Percentiles rank a stretch among this genome's conserved stretches.
phyloP scores from a whole-genome alignment of 2,329 filamentous ascomycete species.

The Emergomyces africanus region DNA sequence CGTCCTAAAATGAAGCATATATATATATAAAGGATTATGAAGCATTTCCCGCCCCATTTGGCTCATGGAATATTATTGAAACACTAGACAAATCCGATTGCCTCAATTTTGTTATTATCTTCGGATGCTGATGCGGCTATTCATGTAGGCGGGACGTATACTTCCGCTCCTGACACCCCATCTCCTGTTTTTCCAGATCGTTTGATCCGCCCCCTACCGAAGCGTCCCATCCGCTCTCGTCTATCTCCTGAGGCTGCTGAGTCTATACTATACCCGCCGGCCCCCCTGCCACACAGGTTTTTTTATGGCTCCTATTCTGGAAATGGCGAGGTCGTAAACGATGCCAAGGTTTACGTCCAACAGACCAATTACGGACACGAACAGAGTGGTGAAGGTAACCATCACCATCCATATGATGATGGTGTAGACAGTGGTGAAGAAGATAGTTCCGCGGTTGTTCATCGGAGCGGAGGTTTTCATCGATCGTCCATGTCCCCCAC shows the following conservation, averaged over 20 bases:
- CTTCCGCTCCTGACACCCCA: constrained; percentile 51
- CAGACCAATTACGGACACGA: constrained; percentile 31
- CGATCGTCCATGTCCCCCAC: constrained; percentile 24
- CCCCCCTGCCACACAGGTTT: constrained; percentile 60
- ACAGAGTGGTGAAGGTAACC: constrained; percentile 24
- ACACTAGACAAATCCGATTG: background rate
- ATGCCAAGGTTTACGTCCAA: constrained; percentile 34
- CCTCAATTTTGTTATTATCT: constrained; percentile 16
- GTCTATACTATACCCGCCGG: constrained; percentile 68
- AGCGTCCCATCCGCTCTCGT: constrained; percentile 73
- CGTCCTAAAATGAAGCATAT: background rate
- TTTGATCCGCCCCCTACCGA: constrained; percentile 84
- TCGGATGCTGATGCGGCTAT: constrained; percentile 25
- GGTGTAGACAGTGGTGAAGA: constrained; percentile 52
- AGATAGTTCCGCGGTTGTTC: constrained; percentile 32
- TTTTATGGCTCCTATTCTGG: constrained; percentile 57
- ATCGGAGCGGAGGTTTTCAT: constrained; percentile 29
- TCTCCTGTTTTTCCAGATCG: constrained; percentile 77
- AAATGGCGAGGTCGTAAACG: constrained; percentile 39
- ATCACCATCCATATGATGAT: constrained; percentile 39
- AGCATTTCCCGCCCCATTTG: background rate
- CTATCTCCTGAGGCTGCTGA: constrained; percentile 75
- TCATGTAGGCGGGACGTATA: constrained; percentile 36
- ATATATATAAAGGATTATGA: background rate
- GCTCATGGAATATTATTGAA: background rate